A percentile compares a stretch with the other conserved stretches of the same genome.
Conservation (phyloP, 2,329 filamentous ascomycete genomes). For the Arthrinium puccinioides region DNA sequence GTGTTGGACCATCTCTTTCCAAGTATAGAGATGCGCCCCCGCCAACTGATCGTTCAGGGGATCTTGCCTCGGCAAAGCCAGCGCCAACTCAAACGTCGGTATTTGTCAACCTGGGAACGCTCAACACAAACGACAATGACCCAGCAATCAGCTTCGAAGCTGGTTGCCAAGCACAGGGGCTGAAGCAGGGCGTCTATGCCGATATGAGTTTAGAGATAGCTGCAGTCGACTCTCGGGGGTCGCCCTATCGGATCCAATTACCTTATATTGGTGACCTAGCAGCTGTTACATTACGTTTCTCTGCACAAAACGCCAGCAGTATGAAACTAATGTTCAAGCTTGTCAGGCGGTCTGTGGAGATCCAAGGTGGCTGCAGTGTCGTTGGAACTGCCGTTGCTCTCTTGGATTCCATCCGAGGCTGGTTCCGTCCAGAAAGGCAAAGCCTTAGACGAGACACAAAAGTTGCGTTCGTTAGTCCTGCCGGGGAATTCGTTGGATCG, state of each 20-base stretch:
- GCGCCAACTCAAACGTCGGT: neutral
- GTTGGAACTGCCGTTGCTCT: conserved; percentile 1
- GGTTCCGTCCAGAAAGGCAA: conserved; percentile 7
- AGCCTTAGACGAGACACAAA: conserved; percentile 6
- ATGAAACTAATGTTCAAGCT: conserved; percentile 6
- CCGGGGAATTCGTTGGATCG: conserved; percentile 1
- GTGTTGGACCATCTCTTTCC: too few species aligned
- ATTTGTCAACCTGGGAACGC: conserved; percentile 6
- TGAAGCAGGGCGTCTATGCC: neutral
- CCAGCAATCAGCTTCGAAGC: neutral
- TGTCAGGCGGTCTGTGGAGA: neutral
- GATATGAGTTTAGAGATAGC: conserved; percentile 3
- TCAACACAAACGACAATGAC: neutral
- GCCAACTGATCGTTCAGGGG: neutral
- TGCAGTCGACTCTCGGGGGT: neutral
- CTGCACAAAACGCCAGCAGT: neutral
- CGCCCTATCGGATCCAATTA: conserved; percentile 2
- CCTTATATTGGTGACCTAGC: conserved; percentile 3
- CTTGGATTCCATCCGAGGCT: conserved; percentile 2
- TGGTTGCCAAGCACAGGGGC: neutral
- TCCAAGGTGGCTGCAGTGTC: neutral
- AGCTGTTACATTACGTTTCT: conserved; percentile 5
- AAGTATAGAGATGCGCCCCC: neutral
- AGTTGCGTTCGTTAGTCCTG: conserved; percentile 2
- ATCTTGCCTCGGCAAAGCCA: neutral